Evolutionary conservation across 257 asterid genomes (phyloP), one percentile per base, ranked within the genome.

Genomic region (Solanum phureja): DNA sequence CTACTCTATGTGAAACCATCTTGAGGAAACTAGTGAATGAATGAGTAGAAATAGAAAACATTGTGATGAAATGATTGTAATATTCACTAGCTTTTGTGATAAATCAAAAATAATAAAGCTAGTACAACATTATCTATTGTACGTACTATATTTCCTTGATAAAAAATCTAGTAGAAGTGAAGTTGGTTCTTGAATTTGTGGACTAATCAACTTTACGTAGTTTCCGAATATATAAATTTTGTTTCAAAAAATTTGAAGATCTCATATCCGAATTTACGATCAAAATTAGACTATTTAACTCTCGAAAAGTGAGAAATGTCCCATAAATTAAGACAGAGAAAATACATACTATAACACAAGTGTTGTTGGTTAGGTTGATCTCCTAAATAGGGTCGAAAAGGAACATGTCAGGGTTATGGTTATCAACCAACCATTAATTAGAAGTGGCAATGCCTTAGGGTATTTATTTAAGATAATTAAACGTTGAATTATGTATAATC

Each of bases 1-100:
- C 93, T 14, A 88, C 89, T 13, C 40, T 52, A 58, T 92, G 97
- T 88, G 95, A 94, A 89, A 88, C 91, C 74, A 89, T 96, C 29
- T 84, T 95, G 27, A 92, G 87, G 90, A 88, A 93, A 66, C 94
- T 94, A 60, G 60, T 91, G 85, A 79, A 84, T 29, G 42, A 90
- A 5, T 92, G 38, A 69, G 35, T 7, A 42, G 11, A 23, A 19
- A 62, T 5, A 79, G 24, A 46, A 14, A 24, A 27, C 21, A 3
- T 0, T 42, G 19, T 79, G 38, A 24, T 77, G 33, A 42, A 12
- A 77, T 6, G 0, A 42, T 2, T 24, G 64, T 77, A 77, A 77
- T 42, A 42, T 14, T 77, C n/a, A 42, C n/a, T 76, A 6, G 60
- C 60, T n/a, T 40, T 76, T 76, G n/a, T 76, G 35, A 76, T 76